These are phyloP conservation scores for Pseudopediastrum boryanum DNA, from an alignment of 139 green algal species.

Conservation along the genomic window DNA sequence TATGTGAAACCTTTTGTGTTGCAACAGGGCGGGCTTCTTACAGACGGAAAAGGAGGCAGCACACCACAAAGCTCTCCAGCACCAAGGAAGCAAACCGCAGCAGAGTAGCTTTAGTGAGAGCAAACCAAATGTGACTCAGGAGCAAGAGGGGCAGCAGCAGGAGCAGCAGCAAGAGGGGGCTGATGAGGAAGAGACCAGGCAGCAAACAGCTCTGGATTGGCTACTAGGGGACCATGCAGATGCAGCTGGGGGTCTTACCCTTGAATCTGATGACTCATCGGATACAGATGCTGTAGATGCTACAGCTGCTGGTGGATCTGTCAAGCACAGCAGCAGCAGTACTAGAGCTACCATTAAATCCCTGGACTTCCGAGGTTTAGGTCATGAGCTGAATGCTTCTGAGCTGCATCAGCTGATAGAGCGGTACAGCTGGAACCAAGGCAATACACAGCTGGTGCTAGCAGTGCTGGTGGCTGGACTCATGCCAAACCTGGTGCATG, in stretches of 20 bases:
- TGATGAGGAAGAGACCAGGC: background rate
- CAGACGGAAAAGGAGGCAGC: too few species aligned
- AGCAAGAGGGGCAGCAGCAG: background rate
- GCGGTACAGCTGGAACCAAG: conserved; percentile 32
- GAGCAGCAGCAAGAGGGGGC: too few species aligned
- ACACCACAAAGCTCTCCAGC: too few species aligned
- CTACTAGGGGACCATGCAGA: conserved; percentile 19
- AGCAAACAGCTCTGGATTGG: conserved; percentile 21
- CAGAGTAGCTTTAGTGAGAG: too few species aligned
- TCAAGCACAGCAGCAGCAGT: too few species aligned
- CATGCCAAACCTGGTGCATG: conserved; percentile 17
- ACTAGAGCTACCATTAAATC: too few species aligned
- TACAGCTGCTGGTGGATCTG: too few species aligned
- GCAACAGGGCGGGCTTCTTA: too few species aligned
- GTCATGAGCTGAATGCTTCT: background rate
- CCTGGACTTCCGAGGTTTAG: too few species aligned
- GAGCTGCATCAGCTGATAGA: conserved; percentile 5
- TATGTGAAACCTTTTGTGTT: too few species aligned
- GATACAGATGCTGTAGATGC: background rate
- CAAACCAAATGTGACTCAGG: too few species aligned
- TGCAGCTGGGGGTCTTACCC: background rate
- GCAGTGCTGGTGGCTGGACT: conserved; percentile 13
- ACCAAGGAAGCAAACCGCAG: too few species aligned
- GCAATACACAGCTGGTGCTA: conserved; percentile 9
- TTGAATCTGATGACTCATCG: conserved; percentile 10